phyloP scores from a whole-genome alignment of 306 rosid genomes.

The Acacia confusa region DNA sequence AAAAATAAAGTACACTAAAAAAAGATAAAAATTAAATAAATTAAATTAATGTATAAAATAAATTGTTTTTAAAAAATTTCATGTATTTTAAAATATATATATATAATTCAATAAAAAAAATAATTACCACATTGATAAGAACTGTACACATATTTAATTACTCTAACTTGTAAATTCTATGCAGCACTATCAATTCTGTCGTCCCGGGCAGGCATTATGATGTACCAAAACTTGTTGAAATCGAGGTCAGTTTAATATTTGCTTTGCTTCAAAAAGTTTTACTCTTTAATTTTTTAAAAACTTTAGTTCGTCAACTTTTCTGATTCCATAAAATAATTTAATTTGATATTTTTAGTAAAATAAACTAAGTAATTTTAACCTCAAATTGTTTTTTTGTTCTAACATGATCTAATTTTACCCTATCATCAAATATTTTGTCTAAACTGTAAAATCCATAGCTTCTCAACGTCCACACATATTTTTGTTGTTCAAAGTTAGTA shows the following conservation, averaged over 20 bases:
- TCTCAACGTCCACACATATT: not conserved
- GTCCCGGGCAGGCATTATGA: slow-evolving; percentile 69
- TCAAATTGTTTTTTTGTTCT: not conserved
- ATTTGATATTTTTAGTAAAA: not conserved
- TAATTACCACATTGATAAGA: not conserved
- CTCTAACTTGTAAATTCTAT: not conserved
- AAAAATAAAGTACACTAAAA: too few relatives aligned
- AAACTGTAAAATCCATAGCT: not conserved
- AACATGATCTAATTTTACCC: not conserved
- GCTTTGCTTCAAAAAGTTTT: not conserved
- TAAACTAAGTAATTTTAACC: not conserved
- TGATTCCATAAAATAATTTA: not conserved
- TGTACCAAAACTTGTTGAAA: slow-evolving; percentile 38
- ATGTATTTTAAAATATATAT: not conserved
- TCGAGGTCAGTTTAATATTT: slow-evolving; percentile 41
- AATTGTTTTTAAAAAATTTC: not conserved
- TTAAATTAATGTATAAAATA: too few relatives aligned
- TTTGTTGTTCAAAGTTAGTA: not conserved
- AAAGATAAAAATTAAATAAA: too few relatives aligned
- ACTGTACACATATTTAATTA: not conserved
- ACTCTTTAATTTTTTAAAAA: too few relatives aligned
- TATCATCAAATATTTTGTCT: not conserved
- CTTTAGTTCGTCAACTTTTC: not conserved
- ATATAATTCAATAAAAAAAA: not conserved
- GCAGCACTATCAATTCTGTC: slow-evolving; percentile 61